Base-by-base conservation (phyloP, 2,329 filamentous ascomycete genomes). In the Dissoconium aciculare region DNA sequence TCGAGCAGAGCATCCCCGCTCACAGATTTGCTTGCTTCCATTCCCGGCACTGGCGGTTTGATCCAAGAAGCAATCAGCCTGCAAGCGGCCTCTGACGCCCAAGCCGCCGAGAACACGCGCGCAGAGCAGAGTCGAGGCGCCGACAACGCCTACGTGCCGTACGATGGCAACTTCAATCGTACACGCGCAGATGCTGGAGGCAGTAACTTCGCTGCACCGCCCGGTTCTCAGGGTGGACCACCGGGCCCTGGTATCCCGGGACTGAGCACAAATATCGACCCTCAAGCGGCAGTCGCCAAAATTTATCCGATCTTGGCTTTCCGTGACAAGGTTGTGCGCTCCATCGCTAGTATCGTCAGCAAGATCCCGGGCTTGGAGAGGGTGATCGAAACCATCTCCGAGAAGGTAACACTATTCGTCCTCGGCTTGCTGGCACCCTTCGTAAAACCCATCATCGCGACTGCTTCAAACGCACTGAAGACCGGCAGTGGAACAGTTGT, bases 281-380 rank as follows among this genome's bases (percentile, higher is more conserved):
- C 59, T 2, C 49, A 58, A 13, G 55, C 42, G 24, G 46, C 59
- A 14, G 55, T 63, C 19, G 51, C 52, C 1, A 60, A 91, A 57
- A 94, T 98, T 42, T 95, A 95, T 49, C 89, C 89, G 1, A 93
- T 98, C 37, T 68, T 98, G 0, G 70, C 81, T 37, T 98, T 95
- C 64, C 72, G 87, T 36, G 89, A 98, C 62, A 89, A 78, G 49
- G 84, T 98, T 32, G 85, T 94, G 30, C 82, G 82, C 44, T 71
- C 76, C 24, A 84, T 98, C 54, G 83, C 74, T 49, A 70, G 73
- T 23, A 78, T 84, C 31, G 83, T 95, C 42, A 74, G 84, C 46
- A 94, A 91, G 61, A 78, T 98, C 23, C 89, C 89, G 0, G 87
- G 87, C 1, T 66, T 98, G 3, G 83, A 93, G 57, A 62, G 76